A percentile compares a stretch with the other conserved stretches of the same genome.
Conservation (phyloP, 306 rosid genomes). For the Medicago arabica region DNA sequence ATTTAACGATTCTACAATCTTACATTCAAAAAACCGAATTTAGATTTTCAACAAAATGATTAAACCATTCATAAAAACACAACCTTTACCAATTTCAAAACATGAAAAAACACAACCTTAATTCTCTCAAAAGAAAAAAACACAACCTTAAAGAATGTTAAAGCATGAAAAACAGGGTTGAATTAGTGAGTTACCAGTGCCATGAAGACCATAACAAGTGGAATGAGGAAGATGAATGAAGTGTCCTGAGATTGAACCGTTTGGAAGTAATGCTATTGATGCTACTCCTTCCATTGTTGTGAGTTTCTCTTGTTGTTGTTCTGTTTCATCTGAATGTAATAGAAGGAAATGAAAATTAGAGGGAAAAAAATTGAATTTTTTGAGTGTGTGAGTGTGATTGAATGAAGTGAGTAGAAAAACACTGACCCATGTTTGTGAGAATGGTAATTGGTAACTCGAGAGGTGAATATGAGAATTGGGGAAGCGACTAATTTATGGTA, state of each 20-base stretch:
- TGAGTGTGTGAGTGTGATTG: no score
- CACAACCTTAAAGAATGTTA: not conserved
- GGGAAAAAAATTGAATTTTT: not conserved
- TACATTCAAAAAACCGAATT: not conserved
- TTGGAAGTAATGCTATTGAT: slow-evolving; percentile 80
- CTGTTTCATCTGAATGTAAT: slow-evolving; percentile 42
- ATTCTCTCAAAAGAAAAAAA: no score
- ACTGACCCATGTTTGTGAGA: not conserved
- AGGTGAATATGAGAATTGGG: no score
- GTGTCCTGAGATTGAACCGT: slow-evolving; percentile 90
- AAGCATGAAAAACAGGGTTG: not conserved
- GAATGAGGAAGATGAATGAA: slow-evolving; percentile 76
- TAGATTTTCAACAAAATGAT: not conserved
- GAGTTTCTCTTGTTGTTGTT: slow-evolving; percentile 34
- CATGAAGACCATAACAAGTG: slow-evolving; percentile 85
- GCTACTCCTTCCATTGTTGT: slow-evolving; percentile 78
- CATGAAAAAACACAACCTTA: no score
- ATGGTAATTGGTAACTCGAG: no score
- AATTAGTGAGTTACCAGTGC: slow-evolving; percentile 57
- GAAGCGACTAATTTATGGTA: no score
- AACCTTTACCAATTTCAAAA: no score
- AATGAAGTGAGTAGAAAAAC: no score
- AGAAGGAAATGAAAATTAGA: not conserved
- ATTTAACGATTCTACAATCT: not conserved
- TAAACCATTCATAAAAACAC: not conserved